Conservation (phyloP, 2,329 filamentous ascomycete genomes). For the Aspergillus terreus region DNA sequence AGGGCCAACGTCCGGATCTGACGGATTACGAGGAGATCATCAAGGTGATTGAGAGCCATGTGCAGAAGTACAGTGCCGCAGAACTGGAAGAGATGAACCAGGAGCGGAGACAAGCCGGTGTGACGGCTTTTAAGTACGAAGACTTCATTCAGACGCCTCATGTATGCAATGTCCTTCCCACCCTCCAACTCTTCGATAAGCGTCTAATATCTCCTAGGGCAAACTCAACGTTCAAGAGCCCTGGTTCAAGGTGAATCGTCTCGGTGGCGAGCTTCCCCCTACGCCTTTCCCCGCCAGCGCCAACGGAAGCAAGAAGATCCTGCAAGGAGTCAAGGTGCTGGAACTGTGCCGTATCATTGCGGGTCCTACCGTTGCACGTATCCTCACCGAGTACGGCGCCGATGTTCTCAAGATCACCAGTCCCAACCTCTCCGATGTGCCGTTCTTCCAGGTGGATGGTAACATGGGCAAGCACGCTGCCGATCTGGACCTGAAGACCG, state of each 20-base stretch:
- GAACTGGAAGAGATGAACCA: constrained; percentile 60
- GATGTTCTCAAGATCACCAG: constrained; percentile 69
- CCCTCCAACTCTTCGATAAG: not conserved
- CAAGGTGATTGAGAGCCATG: constrained; percentile 56
- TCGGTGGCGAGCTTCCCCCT: constrained; percentile 25
- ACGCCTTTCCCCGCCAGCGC: constrained; percentile 28
- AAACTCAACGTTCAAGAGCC: constrained; percentile 34
- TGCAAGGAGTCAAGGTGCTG: constrained; percentile 64
- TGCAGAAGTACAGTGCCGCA: constrained; percentile 51
- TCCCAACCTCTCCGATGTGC: constrained; percentile 64
- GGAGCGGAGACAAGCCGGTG: constrained; percentile 56
- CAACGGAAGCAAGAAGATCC: constrained; percentile 28
- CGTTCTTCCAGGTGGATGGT: constrained; percentile 68
- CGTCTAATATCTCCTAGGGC: constrained; percentile 17
- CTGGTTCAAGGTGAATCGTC: constrained; percentile 31
- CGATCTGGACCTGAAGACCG: constrained; percentile 59
- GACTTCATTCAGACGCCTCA: constrained; percentile 57
- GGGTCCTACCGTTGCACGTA: constrained; percentile 65
- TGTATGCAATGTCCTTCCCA: constrained; percentile 31
- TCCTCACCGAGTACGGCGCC: constrained; percentile 68
- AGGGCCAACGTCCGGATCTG: constrained; percentile 58
- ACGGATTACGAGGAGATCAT: constrained; percentile 59
- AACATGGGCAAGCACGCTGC: constrained; percentile 68
- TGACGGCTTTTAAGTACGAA: constrained; percentile 56
- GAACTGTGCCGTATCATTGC: constrained; percentile 73